These are phyloP conservation scores for Moniliophthora roreri DNA, from an alignment of 1,284 basidiomycete genomes.

Conservation along the genomic window DNA sequence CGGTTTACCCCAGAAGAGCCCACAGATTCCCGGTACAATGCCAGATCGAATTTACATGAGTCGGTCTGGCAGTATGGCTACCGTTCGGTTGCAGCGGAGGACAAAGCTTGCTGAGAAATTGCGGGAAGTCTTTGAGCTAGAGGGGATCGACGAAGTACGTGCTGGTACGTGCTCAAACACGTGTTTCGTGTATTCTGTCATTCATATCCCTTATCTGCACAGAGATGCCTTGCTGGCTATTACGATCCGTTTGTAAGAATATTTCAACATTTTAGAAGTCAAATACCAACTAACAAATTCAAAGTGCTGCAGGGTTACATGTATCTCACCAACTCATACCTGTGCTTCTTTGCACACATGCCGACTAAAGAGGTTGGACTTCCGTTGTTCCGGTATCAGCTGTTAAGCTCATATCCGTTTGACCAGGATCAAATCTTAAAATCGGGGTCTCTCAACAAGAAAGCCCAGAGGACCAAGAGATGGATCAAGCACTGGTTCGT, in stretches of 20 bases:
- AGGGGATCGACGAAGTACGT: conserved; percentile 78
- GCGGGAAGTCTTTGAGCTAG: conserved; percentile 81
- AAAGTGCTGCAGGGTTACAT: conserved; percentile 94
- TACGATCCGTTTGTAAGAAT: conserved; percentile 80
- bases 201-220: conserved; percentile 21
- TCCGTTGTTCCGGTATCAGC: conserved; percentile 16
- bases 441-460: conserved; percentile 83
- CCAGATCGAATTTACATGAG: conserved; percentile 26
- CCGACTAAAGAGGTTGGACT: conserved; percentile 82
- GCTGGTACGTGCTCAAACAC: conserved; percentile 53
- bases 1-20: conserved; percentile 7
- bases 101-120: conserved; percentile 80
- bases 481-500: conserved; percentile 95
- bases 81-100: conserved; percentile 68
- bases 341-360: conserved; percentile 98
- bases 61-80: conserved; percentile 66
- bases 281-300: conserved; percentile 13
- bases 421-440: conserved; percentile 82
- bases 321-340: conserved; percentile 88
- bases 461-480: conserved; percentile 81
- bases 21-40: not conserved
- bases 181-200: conserved; percentile 7
- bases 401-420: not conserved
- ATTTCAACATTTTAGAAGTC: not conserved
- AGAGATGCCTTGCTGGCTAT: conserved; percentile 89